A percentile compares a stretch with the other conserved stretches of the same genome.
Conservation (phyloP, 2,329 filamentous ascomycete genomes). For the Phialemoniopsis sp. region DNA sequence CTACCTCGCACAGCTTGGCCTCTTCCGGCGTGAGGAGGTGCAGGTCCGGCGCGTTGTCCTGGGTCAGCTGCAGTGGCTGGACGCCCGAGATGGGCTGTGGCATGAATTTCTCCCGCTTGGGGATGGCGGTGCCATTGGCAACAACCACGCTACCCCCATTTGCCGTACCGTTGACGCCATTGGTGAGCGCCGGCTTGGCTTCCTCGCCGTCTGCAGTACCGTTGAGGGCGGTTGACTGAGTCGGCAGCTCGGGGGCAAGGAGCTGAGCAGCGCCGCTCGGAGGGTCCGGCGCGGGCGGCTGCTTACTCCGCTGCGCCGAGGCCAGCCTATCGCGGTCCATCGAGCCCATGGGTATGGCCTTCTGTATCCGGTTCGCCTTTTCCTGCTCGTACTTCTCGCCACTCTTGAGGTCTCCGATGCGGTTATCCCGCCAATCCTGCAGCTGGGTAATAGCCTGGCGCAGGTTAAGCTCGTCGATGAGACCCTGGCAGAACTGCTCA, state of each 20-base stretch:
- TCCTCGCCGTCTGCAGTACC: conserved; percentile 18
- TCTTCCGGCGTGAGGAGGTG: conserved; percentile 86
- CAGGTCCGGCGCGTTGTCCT: conserved; percentile 74
- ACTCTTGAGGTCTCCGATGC: conserved; percentile 77
- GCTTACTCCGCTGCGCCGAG: conserved; percentile 64
- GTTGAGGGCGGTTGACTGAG: conserved; percentile 39
- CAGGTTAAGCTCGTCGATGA: conserved; percentile 88
- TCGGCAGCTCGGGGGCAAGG: conserved; percentile 73
- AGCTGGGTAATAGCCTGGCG: conserved; percentile 85
- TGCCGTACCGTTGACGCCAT: conserved; percentile 18
- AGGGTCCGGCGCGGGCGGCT: conserved; percentile 62
- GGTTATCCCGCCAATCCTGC: conserved; percentile 86
- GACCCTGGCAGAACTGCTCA: conserved; percentile 75
- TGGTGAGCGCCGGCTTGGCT: conserved; percentile 27
- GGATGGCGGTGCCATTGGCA: conserved; percentile 19
- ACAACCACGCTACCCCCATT: conserved; percentile 19
- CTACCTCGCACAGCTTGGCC: conserved; percentile 76
- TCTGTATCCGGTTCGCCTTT: conserved; percentile 72
- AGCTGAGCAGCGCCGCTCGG: conserved; percentile 72
- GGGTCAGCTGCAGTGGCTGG: conserved; percentile 62
- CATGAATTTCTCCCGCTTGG: conserved; percentile 46
- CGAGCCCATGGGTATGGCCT: conserved; percentile 66
- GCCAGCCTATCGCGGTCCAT: conserved; percentile 80
- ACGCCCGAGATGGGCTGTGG: conserved; percentile 57
- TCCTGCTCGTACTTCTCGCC: conserved; percentile 93